Evolutionary conservation across 1,284 basidiomycete species (phyloP), one percentile per base, ranked within the genome.

Genomic region (Tylopilus sp.): DNA sequence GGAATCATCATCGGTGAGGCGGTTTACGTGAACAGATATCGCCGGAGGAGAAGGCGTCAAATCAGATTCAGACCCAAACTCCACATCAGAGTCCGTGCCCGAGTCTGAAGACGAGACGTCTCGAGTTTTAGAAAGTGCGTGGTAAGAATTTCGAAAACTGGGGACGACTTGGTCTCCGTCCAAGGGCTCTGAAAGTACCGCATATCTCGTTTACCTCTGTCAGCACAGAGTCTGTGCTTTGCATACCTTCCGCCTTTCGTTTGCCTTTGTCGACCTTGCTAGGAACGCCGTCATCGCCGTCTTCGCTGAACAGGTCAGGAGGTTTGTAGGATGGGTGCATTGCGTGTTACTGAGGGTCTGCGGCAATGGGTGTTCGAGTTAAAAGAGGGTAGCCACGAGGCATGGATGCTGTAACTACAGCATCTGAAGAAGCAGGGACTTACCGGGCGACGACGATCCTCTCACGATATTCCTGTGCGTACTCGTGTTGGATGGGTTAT

Each of bases 241-340:
- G 37, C 47, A n/a, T 14, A 54, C 64, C 62, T 24, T 57, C 34
- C 0, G 56, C 62, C 30, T 48, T 62, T 51, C n/a, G 43, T 34
- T 63, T 62, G 4, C 58, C 63, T 38, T 65, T 64, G 35, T 62
- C 62, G 9, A 53, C 3, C 12, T 29, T 52, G 2, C 18, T 47
- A 15, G 56, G 21, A 41, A 34, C 10, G 26, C 49, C 36, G 8
- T 1, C 2, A n/a, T 57, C 18, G 14, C 38, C 15, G 7, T 46
- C 28, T 5, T 44, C 10, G 3, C 7, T 2, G 30, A 66, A 63
- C 17, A 61, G 10, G 4, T 59, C 39, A 30, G 60, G 62, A 28
- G 58, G 55, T 48, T 39, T 33, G 10, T 38, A 29, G 15, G 40
- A 4, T 43, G 18, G 30, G 14, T 43, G n/a, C 50, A 51, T 51